Percentiles rank a stretch among this genome's conserved stretches.
These are phyloP conservation scores for Globisporangium polare DNA, from an alignment of 352 stramenopile species.

Conservation along the genomic window DNA sequence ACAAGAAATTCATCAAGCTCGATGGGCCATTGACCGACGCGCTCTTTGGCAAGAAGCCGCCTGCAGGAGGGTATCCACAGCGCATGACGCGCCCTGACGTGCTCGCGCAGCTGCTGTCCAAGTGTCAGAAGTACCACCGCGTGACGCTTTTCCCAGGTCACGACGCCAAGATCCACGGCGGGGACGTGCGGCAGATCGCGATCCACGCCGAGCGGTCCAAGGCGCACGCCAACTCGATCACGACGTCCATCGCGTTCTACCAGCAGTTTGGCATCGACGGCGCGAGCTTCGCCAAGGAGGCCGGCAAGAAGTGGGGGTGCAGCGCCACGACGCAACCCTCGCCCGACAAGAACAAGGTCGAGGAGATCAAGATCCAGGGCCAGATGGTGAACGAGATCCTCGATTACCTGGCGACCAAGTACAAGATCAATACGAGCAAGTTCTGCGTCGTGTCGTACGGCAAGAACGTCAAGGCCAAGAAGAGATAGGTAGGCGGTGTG, in stretches of 20 bases:
- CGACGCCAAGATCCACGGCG: slow-evolving; percentile 54
- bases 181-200: slow-evolving; percentile 51
- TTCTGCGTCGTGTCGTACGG: slow-evolving; percentile 66
- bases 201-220: slow-evolving; percentile 71
- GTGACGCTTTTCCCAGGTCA: slow-evolving; percentile 70
- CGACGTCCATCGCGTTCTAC: slow-evolving; percentile 71
- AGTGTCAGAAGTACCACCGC: slow-evolving; percentile 65
- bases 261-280: slow-evolving; percentile 80
- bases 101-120: slow-evolving; percentile 43
- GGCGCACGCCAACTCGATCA: slow-evolving; percentile 60
- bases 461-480: slow-evolving; percentile 80
- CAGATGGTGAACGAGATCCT: slow-evolving; percentile 80
- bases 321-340: slow-evolving; percentile 48
- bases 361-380: slow-evolving; percentile 79
- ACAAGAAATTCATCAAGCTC: slow-evolving; percentile 70
- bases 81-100: slow-evolving; percentile 56
- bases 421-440: slow-evolving; percentile 61
- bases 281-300: slow-evolving; percentile 65
- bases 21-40: slow-evolving; percentile 66
- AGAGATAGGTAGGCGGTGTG: slow-evolving; percentile 44
- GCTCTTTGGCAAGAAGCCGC: slow-evolving; percentile 66
- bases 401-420: slow-evolving; percentile 57
- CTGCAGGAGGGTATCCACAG: slow-evolving; percentile 50
- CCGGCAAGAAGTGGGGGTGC: slow-evolving; percentile 81
- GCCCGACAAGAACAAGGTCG: slow-evolving; percentile 55